Evolutionary conservation across 2,329 filamentous ascomycete species (phyloP).

Genomic region (Cryphonectria japonica): DNA sequence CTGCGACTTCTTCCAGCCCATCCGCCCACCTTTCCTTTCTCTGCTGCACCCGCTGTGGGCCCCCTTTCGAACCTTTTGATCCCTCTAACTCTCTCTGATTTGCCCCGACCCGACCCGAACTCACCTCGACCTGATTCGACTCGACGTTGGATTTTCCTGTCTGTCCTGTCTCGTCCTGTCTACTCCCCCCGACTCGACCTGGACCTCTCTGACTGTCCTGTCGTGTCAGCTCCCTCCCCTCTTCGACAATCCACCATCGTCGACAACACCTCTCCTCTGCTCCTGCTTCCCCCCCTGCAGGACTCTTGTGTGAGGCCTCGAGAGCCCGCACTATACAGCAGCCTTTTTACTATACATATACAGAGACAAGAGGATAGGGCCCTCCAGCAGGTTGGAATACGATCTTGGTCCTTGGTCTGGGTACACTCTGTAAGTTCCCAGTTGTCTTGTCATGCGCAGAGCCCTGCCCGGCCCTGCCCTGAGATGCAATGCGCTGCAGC

Average conservation of each 20-base stretch:
- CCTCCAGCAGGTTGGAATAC: background rate
- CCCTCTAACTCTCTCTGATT: background rate
- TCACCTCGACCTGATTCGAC: background rate
- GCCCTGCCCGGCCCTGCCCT: slow-evolving; percentile 1
- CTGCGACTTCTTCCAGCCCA: slow-evolving; percentile 1
- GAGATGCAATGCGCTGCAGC: background rate
- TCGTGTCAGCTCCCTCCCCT: background rate
- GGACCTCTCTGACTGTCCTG: background rate
- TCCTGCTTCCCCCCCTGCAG: background rate
- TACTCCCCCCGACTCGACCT: background rate
- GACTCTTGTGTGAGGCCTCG: background rate
- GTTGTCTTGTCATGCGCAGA: background rate
- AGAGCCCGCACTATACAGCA: slow-evolving; percentile 1
- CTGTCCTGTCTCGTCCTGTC: background rate
- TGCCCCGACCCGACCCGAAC: background rate
- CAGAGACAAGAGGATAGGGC: background rate
- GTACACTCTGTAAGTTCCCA: background rate
- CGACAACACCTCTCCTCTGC: slow-evolving; percentile 1
- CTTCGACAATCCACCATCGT: background rate
- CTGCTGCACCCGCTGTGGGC: slow-evolving; percentile 4
- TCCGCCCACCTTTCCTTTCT: slow-evolving; percentile 8
- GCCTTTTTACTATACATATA: background rate
- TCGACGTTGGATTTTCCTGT: background rate
- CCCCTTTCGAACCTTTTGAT: background rate
- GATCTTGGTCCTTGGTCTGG: background rate